Evolutionary conservation across 371 early-diverging fungal species (phyloP), one percentile per base, ranked within the genome.

Genomic region (Rhizomucor pusillus): DNA sequence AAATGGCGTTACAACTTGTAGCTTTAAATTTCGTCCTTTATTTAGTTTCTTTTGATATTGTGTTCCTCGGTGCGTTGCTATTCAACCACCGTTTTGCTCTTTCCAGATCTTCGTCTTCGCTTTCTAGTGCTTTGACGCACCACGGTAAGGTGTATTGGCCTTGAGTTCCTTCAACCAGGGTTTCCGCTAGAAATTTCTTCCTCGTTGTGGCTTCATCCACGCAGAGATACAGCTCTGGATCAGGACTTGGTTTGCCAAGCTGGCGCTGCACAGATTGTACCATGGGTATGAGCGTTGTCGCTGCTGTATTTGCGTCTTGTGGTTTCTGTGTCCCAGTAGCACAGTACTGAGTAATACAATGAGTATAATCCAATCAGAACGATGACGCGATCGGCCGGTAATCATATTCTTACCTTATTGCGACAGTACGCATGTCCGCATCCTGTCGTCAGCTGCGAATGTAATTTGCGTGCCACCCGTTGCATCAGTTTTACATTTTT

Each of bases 391-490:
- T 52, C 55, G 48, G 35, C 47, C 25, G 3, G 18, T 16, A 14
- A 7, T 19, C 35, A 12, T 33, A 2, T 0, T 14, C 49, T 62
- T 75, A 80, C 81, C 69, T 70, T 62, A 57, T 93, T 94, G 36
- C 64, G 61, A 60, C 93, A 94, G 75, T 77, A 77, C n/a, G 23
- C 36, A 54, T 81, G 75, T 5, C 83, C 87, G 59, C 94, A 95
- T 0, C 95, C 95, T 0, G 50, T 53, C 14, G 90, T 90, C 43
- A 93, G 52, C 59, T 95, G 95, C 5, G 78, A 39, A 67, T 92
- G 91, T 54, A 91, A 77, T 36, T 73, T 73, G 3, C 82, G 74
- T 11, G 90, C 82, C n/a, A 93, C 66, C 36, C 90, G 80, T 54
- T 86, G 86, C 1, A 88, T 68, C 24, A 93, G 69, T 67, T 88